These are phyloP conservation scores for Colletotrichum musae DNA, from an alignment of 2,329 filamentous ascomycete species.

Conservation along the genomic window DNA sequence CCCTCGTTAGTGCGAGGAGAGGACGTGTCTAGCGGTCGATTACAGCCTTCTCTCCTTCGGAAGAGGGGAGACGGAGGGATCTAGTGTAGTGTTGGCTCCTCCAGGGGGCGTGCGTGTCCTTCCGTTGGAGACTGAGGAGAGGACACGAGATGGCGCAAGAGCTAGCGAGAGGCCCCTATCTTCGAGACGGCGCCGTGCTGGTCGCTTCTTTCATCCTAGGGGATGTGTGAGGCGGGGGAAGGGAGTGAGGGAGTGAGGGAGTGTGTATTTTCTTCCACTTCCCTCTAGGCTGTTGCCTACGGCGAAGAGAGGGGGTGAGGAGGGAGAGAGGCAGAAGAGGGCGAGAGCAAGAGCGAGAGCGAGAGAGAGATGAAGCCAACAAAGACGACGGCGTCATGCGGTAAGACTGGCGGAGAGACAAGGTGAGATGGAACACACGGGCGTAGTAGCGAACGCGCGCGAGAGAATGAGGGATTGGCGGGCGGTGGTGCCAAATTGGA, in stretches of 20 bases:
- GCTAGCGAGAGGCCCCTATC: constrained; percentile 12
- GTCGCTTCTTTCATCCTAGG: constrained; percentile 1
- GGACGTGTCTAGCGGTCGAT: constrained; percentile 32
- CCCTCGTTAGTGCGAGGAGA: constrained; percentile 1
- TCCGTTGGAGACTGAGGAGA: background rate
- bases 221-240: background rate
- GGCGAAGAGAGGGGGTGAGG: constrained; percentile 1
- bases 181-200: constrained; percentile 26
- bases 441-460: background rate
- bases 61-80: no score
- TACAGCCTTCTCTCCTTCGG: constrained; percentile 4
- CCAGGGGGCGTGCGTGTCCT: background rate
- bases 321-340: background rate
- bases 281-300: no score
- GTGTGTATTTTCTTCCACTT: background rate
- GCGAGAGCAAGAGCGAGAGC: background rate
- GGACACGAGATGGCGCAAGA: constrained; percentile 9
- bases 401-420: constrained; percentile 34
- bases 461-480: no score
- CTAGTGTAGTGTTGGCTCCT: no score
- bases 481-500: background rate
- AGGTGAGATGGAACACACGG: background rate
- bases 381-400: constrained; percentile 33
- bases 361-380: constrained; percentile 4
- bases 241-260: background rate